Evolutionary conservation across 352 stramenopile species (phyloP).

Genomic region (Aphanomyces euteiches): DNA sequence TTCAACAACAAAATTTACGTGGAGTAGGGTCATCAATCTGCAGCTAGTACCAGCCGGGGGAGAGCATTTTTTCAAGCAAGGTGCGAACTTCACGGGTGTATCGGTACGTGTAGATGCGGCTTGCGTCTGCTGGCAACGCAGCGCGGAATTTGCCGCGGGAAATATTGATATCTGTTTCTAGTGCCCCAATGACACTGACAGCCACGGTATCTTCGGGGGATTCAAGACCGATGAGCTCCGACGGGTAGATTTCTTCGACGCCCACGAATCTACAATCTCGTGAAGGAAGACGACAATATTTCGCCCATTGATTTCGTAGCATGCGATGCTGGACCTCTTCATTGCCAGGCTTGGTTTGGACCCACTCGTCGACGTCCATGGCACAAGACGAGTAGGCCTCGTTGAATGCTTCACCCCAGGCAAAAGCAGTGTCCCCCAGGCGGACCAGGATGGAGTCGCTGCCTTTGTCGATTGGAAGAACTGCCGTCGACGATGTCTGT

Average conservation of each 20-base stretch:
- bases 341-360: neutral
- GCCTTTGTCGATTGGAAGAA: neutral
- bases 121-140: neutral
- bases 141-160: neutral
- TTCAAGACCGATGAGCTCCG: neutral
- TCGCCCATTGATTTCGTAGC: neutral
- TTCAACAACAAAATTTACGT: constrained; percentile 4
- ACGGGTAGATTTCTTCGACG: neutral
- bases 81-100: neutral
- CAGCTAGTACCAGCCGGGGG: neutral
- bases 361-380: neutral
- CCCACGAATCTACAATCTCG: neutral
- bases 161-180: neutral
- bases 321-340: neutral
- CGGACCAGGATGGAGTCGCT: neutral
- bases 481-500: neutral
- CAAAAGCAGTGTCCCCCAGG: neutral
- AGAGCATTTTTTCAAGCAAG: neutral
- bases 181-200: neutral
- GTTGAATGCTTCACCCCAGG: neutral
- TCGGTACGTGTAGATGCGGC: neutral
- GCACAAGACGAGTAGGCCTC: neutral
- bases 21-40: neutral
- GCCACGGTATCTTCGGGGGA: neutral
- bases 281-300: neutral